Conservation (phyloP, 2,329 filamentous ascomycete genomes). For the Capronia americana region DNA sequence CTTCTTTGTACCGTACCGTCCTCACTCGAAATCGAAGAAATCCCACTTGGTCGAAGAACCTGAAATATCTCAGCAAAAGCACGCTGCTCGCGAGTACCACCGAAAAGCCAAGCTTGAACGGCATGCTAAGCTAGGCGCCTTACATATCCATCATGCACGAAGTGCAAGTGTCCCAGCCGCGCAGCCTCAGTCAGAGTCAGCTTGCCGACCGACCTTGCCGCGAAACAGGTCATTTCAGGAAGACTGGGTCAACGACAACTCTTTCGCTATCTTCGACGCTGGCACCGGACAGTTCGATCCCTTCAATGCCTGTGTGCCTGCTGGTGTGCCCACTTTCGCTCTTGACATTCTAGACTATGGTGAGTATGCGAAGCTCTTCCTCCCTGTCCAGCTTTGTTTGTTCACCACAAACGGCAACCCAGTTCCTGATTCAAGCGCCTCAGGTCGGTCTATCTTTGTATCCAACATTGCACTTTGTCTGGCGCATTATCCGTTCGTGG, state of each 20-base stretch:
- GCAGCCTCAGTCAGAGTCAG: neutral
- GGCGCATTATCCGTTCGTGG: slow-evolving; percentile 16
- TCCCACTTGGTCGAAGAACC: neutral
- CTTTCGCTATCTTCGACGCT: slow-evolving; percentile 15
- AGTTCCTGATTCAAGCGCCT: slow-evolving; percentile 3
- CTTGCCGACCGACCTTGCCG: slow-evolving; percentile 4
- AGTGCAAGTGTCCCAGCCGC: neutral
- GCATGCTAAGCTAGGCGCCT: slow-evolving; percentile 14
- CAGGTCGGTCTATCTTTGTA: slow-evolving; percentile 10
- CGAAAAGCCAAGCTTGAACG: slow-evolving; percentile 27
- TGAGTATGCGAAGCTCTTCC: slow-evolving; percentile 2
- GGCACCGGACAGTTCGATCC: slow-evolving; percentile 25
- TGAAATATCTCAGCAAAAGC: slow-evolving; percentile 29
- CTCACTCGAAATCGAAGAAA: slow-evolving; percentile 4
- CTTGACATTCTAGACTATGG: slow-evolving; percentile 28
- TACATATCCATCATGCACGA: slow-evolving; percentile 10
- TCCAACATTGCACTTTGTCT: slow-evolving; percentile 18
- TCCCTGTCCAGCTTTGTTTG: neutral
- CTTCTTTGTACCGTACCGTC: slow-evolving; percentile 28
- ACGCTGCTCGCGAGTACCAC: slow-evolving; percentile 32
- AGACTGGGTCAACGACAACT: slow-evolving; percentile 5
- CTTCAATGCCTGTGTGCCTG: slow-evolving; percentile 24
- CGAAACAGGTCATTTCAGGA: slow-evolving; percentile 7
- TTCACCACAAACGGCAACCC: neutral
- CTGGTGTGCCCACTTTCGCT: slow-evolving; percentile 10